Conservation (phyloP, 2,329 filamentous ascomycete genomes). For the Neonectria neomacrospora region DNA sequence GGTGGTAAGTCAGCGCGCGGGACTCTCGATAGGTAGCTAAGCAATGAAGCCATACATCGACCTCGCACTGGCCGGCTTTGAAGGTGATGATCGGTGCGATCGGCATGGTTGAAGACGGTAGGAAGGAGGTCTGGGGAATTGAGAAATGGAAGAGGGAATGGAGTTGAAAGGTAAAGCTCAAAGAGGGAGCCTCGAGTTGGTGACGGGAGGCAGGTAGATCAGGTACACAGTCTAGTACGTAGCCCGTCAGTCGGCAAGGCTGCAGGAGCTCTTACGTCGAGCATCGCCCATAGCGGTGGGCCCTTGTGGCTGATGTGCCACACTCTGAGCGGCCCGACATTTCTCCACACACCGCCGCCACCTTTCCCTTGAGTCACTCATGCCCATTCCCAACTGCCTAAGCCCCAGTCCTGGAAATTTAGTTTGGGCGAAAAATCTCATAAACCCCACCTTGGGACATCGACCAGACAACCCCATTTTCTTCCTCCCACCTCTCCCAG, state of each 20-base stretch:
- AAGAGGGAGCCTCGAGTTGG: slow-evolving; percentile 21
- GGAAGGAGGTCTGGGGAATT: slow-evolving; percentile 3
- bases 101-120: slow-evolving; percentile 69
- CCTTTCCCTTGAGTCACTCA: slow-evolving; percentile 37
- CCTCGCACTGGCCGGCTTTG: slow-evolving; percentile 90
- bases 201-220: slow-evolving; percentile 10
- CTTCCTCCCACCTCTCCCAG: slow-evolving; percentile 45
- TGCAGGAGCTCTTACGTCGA: slow-evolving; percentile 55
- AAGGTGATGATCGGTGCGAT: slow-evolving; percentile 90
- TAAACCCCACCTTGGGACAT: slow-evolving; percentile 54
- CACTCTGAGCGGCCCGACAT: slow-evolving; percentile 30
- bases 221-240: slow-evolving; percentile 5
- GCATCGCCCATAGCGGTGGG: slow-evolving; percentile 25
- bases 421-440: slow-evolving; percentile 52
- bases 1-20: slow-evolving; percentile 34
- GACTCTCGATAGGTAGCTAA: slow-evolving; percentile 10
- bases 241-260: slow-evolving; percentile 43
- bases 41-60: slow-evolving; percentile 71
- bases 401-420: slow-evolving; percentile 43
- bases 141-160: slow-evolving; percentile 23
- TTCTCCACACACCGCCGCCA: slow-evolving; percentile 35
- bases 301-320: slow-evolving; percentile 12
- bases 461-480: slow-evolving; percentile 52
- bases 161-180: slow-evolving; percentile 23
- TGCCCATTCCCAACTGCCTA: slow-evolving; percentile 35